A percentile compares a stretch with the other conserved stretches of the same genome.
Conservation (phyloP, 352 stramenopile species). For the Globisporangium okanoganense region DNA sequence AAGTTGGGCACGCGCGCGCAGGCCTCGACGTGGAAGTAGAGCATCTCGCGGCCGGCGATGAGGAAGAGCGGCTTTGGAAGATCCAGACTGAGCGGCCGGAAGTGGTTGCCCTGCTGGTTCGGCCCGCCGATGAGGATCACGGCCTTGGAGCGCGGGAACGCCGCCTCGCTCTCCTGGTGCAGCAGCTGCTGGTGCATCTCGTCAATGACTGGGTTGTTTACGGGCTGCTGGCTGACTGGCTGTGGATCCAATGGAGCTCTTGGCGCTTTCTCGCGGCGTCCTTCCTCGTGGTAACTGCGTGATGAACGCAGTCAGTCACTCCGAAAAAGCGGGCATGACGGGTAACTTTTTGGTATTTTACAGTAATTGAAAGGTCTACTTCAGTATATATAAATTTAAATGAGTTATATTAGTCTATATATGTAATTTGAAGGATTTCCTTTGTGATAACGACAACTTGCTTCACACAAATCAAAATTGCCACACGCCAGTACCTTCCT, state of each 20-base stretch:
- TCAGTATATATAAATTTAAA: not conserved
- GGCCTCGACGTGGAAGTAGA: slow-evolving; percentile 88
- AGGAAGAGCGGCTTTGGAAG: slow-evolving; percentile 86
- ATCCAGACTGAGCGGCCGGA: slow-evolving; percentile 83
- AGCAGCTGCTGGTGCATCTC: slow-evolving; percentile 9
- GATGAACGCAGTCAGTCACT: not conserved
- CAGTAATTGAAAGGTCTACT: too few relatives aligned
- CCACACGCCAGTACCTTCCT: not conserved
- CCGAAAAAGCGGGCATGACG: not conserved
- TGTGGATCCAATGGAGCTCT: slow-evolving; percentile 2
- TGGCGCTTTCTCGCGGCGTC: not conserved
- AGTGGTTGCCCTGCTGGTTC: slow-evolving; percentile 86
- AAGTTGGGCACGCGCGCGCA: slow-evolving; percentile 79
- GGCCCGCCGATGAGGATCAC: slow-evolving; percentile 86
- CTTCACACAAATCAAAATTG: not conserved
- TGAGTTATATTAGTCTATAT: not conserved
- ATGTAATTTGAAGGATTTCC: not conserved
- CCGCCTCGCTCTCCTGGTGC: slow-evolving; percentile 26
- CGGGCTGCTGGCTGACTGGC: not conserved
- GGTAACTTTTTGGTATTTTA: not conserved
- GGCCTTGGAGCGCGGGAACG: slow-evolving; percentile 78
- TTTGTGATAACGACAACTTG: not conserved
- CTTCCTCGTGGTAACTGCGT: not conserved
- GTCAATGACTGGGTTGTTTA: too few relatives aligned
- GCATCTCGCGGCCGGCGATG: slow-evolving; percentile 81